phyloP scores from a whole-genome alignment of 2,329 filamentous ascomycete genomes.

The Aspergillus luchuensis region DNA sequence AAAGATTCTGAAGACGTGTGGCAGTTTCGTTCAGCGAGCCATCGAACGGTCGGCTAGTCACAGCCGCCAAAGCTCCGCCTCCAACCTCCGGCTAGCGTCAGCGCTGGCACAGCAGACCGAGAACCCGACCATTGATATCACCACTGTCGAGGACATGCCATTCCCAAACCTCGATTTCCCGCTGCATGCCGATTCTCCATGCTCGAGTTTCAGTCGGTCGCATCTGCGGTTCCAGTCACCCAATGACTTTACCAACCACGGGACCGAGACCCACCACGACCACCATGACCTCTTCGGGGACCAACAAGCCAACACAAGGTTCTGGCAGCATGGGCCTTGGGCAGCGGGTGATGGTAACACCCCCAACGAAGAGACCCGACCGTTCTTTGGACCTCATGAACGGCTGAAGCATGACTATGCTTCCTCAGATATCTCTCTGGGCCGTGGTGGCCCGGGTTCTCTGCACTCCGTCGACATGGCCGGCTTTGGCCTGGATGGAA shows the following conservation, averaged over 20 bases:
- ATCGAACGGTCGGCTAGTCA: constrained; percentile 40
- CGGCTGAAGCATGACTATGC: constrained; percentile 48
- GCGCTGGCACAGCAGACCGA: constrained; percentile 44
- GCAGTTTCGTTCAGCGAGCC: constrained; percentile 43
- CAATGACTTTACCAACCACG: constrained; percentile 43
- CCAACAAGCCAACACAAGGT: constrained; percentile 48
- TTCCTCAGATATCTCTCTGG: constrained; percentile 47
- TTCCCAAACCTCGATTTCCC: constrained; percentile 41
- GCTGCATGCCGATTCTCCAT: constrained; percentile 46
- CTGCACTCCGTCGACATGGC: constrained; percentile 50
- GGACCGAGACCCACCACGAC: constrained; percentile 40
- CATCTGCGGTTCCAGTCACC: constrained; percentile 47
- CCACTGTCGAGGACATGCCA: constrained; percentile 42
- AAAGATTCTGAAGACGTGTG: constrained; percentile 47
- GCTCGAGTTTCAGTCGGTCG: constrained; percentile 46
- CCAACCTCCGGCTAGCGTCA: constrained; percentile 41
- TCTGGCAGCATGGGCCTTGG: constrained; percentile 49
- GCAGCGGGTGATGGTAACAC: constrained; percentile 45
- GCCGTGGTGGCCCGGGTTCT: constrained; percentile 46
- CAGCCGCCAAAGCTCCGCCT: constrained; percentile 41
- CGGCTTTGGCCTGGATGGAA: constrained; percentile 44
- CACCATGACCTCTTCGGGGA: constrained; percentile 49
- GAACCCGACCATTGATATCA: constrained; percentile 47
- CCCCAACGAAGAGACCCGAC: constrained; percentile 45
- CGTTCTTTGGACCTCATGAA: constrained; percentile 48